These are phyloP conservation scores for Auricularia sp. DNA, from an alignment of 768 basidiomycete genomes.

Conservation along the genomic window DNA sequence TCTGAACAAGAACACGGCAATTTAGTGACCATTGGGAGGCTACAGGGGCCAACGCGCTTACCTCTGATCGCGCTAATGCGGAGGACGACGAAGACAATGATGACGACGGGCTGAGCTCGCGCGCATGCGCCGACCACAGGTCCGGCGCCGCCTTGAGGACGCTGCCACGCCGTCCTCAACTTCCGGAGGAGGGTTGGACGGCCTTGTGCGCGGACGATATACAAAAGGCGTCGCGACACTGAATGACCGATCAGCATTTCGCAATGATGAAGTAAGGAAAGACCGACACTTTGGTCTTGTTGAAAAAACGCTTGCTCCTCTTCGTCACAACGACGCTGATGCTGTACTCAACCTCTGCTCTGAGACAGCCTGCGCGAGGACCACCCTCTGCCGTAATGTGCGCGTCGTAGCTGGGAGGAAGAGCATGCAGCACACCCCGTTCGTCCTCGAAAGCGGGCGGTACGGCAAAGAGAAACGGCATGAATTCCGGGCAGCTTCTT, in stretches of 20 bases:
- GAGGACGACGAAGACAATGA: neutral
- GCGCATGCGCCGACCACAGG: neutral
- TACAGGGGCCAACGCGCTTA: neutral
- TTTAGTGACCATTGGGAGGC: neutral
- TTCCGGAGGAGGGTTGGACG: neutral
- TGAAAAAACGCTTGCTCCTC: neutral
- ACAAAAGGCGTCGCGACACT: neutral
- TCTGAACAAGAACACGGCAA: neutral
- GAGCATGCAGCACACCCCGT: neutral
- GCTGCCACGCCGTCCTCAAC: neutral
- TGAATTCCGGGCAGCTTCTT: neutral
- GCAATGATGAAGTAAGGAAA: neutral
- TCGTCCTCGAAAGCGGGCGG: neutral
- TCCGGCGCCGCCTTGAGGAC: neutral
- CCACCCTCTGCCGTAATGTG: neutral
- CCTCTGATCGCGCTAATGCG: neutral
- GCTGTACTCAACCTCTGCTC: neutral
- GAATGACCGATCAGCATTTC: neutral
- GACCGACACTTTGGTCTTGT: neutral
- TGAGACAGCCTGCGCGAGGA: neutral
- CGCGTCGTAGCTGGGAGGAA: neutral
- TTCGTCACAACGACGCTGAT: neutral
- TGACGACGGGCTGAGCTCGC: neutral
- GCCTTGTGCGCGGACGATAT: neutral
- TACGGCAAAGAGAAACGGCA: neutral